Base-by-base conservation (phyloP, 371 early-diverging fungal species). In the Mucor saturninus region DNA sequence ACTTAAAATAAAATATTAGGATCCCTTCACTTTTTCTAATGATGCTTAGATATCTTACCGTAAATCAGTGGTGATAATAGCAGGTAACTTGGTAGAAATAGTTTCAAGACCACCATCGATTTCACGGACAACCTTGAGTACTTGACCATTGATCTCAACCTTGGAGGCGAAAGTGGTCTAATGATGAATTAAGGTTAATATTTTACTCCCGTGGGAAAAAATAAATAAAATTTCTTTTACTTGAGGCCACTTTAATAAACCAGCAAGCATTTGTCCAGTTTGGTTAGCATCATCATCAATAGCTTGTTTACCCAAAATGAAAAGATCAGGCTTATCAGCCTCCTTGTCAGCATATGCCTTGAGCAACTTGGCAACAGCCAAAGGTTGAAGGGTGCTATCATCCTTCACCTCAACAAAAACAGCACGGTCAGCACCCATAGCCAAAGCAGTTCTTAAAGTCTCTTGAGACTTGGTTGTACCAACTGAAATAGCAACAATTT, bases 231-330 rank as follows among this genome's bases (percentile, higher is more conserved):
- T 21, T 35, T 37, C 11, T 39, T 38, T 62, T 86, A 91, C 93
- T 89, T 97, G 97, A 45, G 96, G 94, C 95, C 96, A 96, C 67
- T 86, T 84, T 54, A 99, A 79, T 48, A 99, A 79, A 45, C 98
- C 99, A 55, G 98, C 98, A 39, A 99, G 87, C 95, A 99, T 98
- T 83, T 96, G 98, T 32, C 99, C 98, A 28, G 97, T 97, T 81
- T 99, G 99, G 80, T 89, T 91, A 59, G 93, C 82, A 77, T 99
- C 98, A 72, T 99, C 98, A 83, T 98, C 99, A 74, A 98, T 98
- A 42, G 98, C 98, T 80, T 99, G 98, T 85, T 99, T 99, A 63
- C 99, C 99, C 63, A 99, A 79, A 58, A 99, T 92, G 37, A 98
- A 91, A 48, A 98, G 76, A 71, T 95, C 91, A 38, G 95, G 91